Evolutionary conservation across 1,284 basidiomycete species (phyloP).

Genomic region (Waitea zeae): DNA sequence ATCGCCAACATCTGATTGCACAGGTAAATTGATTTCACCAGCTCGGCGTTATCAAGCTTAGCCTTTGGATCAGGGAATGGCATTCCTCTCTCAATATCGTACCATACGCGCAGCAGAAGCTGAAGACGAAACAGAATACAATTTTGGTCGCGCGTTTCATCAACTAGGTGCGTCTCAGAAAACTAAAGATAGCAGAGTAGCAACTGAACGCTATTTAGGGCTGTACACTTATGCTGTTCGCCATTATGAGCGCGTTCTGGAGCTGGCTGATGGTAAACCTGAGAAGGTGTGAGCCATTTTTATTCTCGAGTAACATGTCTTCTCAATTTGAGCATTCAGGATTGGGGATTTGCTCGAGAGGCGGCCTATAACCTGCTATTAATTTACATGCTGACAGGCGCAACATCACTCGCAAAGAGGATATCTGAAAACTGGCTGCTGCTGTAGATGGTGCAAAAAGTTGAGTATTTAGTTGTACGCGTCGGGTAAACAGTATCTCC

Average conservation of each 20-base stretch:
- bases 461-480: too few relatives aligned
- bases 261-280: constrained; percentile 27
- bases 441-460: constrained; percentile 20
- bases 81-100: constrained; percentile 68
- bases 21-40: constrained; percentile 27
- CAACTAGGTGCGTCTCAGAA: constrained; percentile 47
- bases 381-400: constrained; percentile 66
- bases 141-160: constrained; percentile 84
- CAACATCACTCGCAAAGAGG: constrained; percentile 42
- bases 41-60: not conserved
- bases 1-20: constrained; percentile 73
- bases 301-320: not conserved
- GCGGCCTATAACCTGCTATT: constrained; percentile 81
- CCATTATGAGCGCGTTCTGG: constrained; percentile 69
- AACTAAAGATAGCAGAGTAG: not conserved
- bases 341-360: constrained; percentile 37
- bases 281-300: constrained; percentile 10
- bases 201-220: constrained; percentile 24
- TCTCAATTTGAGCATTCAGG: constrained; percentile 14
- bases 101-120: constrained; percentile 28
- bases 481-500: too few relatives aligned
- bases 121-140: constrained; percentile 72
- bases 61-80: constrained; percentile 49
- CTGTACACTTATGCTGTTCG: constrained; percentile 63
- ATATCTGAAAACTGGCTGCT: constrained; percentile 58